Evolutionary conservation across 169 alveolate species (phyloP).

Genomic region (Plasmodium gallinaceum): DNA sequence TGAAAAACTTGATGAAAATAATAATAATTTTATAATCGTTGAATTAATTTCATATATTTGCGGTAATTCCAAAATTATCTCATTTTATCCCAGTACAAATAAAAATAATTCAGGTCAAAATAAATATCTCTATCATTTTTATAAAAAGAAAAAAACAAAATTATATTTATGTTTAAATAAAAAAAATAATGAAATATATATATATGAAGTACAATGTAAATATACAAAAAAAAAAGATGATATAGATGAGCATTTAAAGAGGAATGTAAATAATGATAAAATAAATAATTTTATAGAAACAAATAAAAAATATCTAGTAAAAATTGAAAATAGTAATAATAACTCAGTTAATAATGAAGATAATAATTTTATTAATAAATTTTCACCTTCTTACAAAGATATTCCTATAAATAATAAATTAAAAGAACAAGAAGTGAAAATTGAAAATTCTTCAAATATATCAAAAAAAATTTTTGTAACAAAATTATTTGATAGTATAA

Average conservation of each 20-base stretch:
- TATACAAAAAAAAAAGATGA: slow-evolving; percentile 9
- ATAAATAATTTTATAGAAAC: not conserved
- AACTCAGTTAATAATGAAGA: not conserved
- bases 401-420: not conserved
- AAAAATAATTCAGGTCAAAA: slow-evolving; percentile 42
- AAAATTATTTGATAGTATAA: slow-evolving; percentile 60
- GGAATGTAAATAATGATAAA: not conserved
- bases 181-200: slow-evolving; percentile 55
- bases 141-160: slow-evolving; percentile 54
- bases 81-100: slow-evolving; percentile 63
- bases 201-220: slow-evolving; percentile 55
- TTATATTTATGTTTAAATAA: slow-evolving; percentile 46
- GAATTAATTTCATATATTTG: slow-evolving; percentile 73
- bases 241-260: not conserved
- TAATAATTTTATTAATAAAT: not conserved
- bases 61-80: slow-evolving; percentile 55
- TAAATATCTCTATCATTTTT: slow-evolving; percentile 70
- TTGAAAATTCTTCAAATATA: not conserved
- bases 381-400: not conserved
- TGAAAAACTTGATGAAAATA: slow-evolving; percentile 2
- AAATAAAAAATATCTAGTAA: not conserved
- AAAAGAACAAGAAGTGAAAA: not conserved
- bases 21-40: slow-evolving; percentile 51
- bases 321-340: not conserved
- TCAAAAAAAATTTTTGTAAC: slow-evolving; percentile 42